These are phyloP conservation scores for Colletotrichum phormii DNA, from an alignment of 2,329 filamentous ascomycete genomes.

Conservation along the genomic window DNA sequence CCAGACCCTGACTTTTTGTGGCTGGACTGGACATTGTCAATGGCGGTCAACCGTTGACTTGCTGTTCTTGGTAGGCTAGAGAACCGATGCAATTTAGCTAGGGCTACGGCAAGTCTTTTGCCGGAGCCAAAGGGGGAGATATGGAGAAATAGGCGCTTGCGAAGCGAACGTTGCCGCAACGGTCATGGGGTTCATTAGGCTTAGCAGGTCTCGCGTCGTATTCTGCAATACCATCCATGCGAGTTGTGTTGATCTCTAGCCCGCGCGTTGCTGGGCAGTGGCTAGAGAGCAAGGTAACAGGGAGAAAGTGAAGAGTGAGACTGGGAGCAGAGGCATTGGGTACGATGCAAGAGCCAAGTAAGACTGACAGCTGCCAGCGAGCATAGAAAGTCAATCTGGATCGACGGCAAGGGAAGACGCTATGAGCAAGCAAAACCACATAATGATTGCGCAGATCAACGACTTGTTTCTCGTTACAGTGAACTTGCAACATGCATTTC, in stretches of 20 bases:
- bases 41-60: neutral
- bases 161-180: slow-evolving; percentile 6
- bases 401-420: slow-evolving; percentile 21
- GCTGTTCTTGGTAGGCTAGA: slow-evolving; percentile 3
- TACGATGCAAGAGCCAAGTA: slow-evolving; percentile 5
- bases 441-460: neutral
- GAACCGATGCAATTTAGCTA: slow-evolving; percentile 5
- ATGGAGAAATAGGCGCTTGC: neutral
- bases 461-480: neutral
- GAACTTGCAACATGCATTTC: neutral
- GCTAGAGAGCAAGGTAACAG: neutral
- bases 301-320: neutral
- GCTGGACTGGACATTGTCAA: neutral
- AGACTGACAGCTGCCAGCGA: neutral
- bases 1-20: neutral
- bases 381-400: slow-evolving; percentile 17
- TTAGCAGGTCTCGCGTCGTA: slow-evolving; percentile 5
- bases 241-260: neutral
- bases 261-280: neutral
- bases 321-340: slow-evolving; percentile 1
- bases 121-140: neutral
- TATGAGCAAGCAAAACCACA: slow-evolving; percentile 5
- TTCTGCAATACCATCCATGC: neutral
- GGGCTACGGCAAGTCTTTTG: slow-evolving; percentile 15
- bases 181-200: neutral